These are phyloP conservation scores for Torrubiellomyces zombiae DNA, from an alignment of 2,329 filamentous ascomycete genomes.

Conservation along the genomic window DNA sequence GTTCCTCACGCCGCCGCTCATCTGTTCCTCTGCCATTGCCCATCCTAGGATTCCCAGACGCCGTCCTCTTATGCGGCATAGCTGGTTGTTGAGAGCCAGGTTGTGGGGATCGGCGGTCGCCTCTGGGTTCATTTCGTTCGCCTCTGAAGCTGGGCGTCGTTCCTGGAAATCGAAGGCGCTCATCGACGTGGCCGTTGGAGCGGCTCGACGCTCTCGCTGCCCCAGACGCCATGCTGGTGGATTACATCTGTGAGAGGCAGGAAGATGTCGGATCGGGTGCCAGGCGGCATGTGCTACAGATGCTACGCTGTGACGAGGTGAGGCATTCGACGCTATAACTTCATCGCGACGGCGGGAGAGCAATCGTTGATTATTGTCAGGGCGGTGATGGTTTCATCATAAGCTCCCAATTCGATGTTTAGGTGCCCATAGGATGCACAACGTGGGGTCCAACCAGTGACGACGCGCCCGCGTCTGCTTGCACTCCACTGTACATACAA, in stretches of 20 bases:
- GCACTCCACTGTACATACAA: no score
- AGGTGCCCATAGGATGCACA: no score
- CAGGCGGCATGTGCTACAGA: no score
- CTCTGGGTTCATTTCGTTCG: constrained; percentile 19
- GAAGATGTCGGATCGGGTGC: no score
- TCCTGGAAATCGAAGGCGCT: constrained; percentile 20
- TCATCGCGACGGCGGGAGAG: no score
- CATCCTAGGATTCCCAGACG: constrained; percentile 39
- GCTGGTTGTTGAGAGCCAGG: constrained; percentile 18
- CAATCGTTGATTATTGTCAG: no score
- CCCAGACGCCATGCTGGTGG: constrained; percentile 24
- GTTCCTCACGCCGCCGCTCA: constrained; percentile 29
- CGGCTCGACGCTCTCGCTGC: constrained; percentile 26
- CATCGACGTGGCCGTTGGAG: constrained; percentile 23
- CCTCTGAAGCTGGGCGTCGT: constrained; percentile 17
- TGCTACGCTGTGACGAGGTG: no score
- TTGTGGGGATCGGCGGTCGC: constrained; percentile 19
- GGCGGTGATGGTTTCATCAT: no score
- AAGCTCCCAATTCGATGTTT: no score
- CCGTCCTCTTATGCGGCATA: constrained; percentile 37
- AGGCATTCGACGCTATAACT: no score
- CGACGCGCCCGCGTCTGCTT: no score
- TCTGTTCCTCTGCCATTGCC: constrained; percentile 24
- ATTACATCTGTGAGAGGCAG: constrained; percentile 21
- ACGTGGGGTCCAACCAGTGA: no score